Conservation (phyloP, 2,329 filamentous ascomycete species). For the Cryoendolithus antarcticus region DNA sequence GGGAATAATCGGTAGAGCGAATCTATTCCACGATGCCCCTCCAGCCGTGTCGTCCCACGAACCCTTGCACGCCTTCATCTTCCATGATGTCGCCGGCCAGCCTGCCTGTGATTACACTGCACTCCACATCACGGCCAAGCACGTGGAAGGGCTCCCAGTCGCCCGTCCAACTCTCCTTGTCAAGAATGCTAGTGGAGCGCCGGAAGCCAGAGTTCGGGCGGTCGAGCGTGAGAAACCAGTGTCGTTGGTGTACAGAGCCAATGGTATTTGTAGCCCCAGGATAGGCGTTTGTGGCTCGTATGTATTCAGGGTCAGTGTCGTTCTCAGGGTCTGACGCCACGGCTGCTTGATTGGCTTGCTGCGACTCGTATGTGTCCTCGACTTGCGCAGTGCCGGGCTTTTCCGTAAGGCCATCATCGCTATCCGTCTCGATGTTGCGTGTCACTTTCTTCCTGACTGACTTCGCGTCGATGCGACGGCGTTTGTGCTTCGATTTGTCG, state of each 20-base stretch:
- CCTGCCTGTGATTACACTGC: constrained; percentile 54
- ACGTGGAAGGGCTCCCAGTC: constrained; percentile 50
- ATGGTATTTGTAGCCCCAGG: constrained; percentile 53
- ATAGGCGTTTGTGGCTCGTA: constrained; percentile 53
- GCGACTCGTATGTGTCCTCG: not conserved
- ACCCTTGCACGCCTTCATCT: constrained; percentile 49
- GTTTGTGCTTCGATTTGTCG: constrained; percentile 16
- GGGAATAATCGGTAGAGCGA: constrained; percentile 1
- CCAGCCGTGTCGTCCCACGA: constrained; percentile 50
- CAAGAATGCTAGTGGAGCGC: constrained; percentile 7
- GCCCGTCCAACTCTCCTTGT: constrained; percentile 18
- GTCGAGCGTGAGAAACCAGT: constrained; percentile 56
- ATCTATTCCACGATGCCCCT: constrained; percentile 23
- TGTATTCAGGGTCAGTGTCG: constrained; percentile 27
- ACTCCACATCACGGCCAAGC: constrained; percentile 46
- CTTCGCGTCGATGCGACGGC: constrained; percentile 13
- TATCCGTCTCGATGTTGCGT: constrained; percentile 7
- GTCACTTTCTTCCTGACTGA: not conserved
- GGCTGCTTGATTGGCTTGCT: constrained; percentile 10
- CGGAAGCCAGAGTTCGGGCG: constrained; percentile 45
- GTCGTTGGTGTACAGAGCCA: constrained; percentile 53
- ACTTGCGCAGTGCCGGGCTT: not conserved
- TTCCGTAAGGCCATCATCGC: constrained; percentile 7
- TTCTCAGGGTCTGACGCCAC: constrained; percentile 17
- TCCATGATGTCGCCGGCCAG: constrained; percentile 45